Base-by-base conservation (phyloP, 176 grass and related monocot genomes). In the Oropetium thomaeum region DNA sequence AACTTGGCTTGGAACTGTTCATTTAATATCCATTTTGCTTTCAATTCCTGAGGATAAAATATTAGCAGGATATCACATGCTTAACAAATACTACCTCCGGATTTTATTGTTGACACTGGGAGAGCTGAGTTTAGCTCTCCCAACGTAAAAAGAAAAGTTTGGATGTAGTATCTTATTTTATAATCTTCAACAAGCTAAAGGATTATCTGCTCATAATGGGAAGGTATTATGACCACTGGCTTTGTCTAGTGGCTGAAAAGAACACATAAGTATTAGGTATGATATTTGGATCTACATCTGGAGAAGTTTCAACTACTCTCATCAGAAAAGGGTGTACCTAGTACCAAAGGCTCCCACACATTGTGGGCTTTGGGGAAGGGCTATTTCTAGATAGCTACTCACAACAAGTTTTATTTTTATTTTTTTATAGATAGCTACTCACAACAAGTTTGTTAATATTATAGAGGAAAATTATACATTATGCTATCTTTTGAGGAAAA, bases 211-310 rank as follows among this genome's bases (percentile, higher is more conserved):
- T 69, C 51, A 79, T 44, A 7, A 11, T 41, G 27, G n/a, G 28
- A 58, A 69, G 28, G 37, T 57, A 32, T 69, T 69, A 26, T 58
- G 51, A 31, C 49, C 41, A 76, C 42, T 51, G 25, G n/a, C 41
- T 54, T 67, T 39, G 34, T 42, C 49, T 59, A 83, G 37, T 52
- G 41, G 58, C 59, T 71, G 27, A 70, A 63, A 76, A 58, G 31
- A 77, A 62, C 43, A 32, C 44, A 20, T 41, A 58, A 5, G 10
- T 70, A 70, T 20, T 70, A 63, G 27, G 33, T 17, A 60, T n/a
- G 26, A 58, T 79, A 48, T 79, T 62, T 74, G 60, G 30, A 67
- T 74, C 25, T 67, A 59, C 44, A 54, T 70, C 55, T 77, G 55
- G 22, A 77, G 38, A 55, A 29, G 38, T 68, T 67, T 1, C 4